A percentile compares a stretch with the other conserved stretches of the same genome.
Conservation (phyloP, 2,329 filamentous ascomycete species). For the Neoarthrinium moseri region DNA sequence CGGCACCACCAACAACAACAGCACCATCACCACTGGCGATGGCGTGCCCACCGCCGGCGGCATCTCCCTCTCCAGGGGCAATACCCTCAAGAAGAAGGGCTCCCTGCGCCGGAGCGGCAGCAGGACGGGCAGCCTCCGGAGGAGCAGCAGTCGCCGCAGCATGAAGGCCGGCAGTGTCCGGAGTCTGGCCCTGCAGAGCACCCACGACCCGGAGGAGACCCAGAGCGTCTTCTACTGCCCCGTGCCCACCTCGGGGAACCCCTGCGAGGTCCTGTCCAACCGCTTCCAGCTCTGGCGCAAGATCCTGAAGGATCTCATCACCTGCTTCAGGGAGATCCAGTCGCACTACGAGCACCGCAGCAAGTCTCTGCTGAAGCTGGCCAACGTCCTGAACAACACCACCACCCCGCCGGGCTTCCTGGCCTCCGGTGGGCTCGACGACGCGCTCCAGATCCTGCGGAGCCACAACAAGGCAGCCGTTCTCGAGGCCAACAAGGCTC, state of each 20-base stretch:
- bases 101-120: slow-evolving; percentile 74
- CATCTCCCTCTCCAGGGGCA: slow-evolving; percentile 45
- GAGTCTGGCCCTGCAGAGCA: slow-evolving; percentile 72
- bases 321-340: slow-evolving; percentile 92
- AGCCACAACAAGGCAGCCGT: slow-evolving; percentile 81
- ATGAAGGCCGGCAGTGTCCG: slow-evolving; percentile 83
- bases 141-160: slow-evolving; percentile 78
- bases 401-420: slow-evolving; percentile 74
- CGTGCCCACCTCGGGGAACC: slow-evolving; percentile 81
- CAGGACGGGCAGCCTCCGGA: slow-evolving; percentile 71
- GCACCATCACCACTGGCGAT: slow-evolving; percentile 33
- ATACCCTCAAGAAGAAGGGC: slow-evolving; percentile 85
- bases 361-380: slow-evolving; percentile 79
- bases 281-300: slow-evolving; percentile 97
- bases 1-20: slow-evolving; percentile 26
- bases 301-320: slow-evolving; percentile 88
- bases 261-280: slow-evolving; percentile 82
- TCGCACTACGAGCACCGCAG: slow-evolving; percentile 81
- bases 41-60: slow-evolving; percentile 23
- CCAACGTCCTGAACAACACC: slow-evolving; percentile 81
- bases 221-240: slow-evolving; percentile 89
- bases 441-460: slow-evolving; percentile 78
- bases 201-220: slow-evolving; percentile 64
- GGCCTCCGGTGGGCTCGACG: slow-evolving; percentile 77
- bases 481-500: slow-evolving; percentile 80